phyloP scores from a whole-genome alignment of 495 filamentous ascomycete genomes.

The Lentithecium fluviatile region DNA sequence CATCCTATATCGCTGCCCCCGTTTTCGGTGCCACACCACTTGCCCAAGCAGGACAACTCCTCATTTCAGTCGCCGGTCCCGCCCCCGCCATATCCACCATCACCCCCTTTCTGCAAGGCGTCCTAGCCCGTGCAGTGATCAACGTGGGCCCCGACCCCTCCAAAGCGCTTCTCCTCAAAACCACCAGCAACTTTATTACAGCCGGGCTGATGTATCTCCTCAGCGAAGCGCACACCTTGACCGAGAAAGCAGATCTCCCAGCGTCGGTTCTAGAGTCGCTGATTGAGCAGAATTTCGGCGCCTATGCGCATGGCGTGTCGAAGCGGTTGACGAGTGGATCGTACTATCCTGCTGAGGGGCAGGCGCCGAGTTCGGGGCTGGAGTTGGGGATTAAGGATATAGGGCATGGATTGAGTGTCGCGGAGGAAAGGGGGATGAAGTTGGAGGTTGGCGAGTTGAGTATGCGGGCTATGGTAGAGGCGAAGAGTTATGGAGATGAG shows the following conservation, averaged over 20 bases:
- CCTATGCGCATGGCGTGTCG: conserved; percentile 40
- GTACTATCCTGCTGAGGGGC: conserved; percentile 12
- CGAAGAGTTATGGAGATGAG: conserved; percentile 11
- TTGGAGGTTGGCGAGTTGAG: conserved; percentile 20
- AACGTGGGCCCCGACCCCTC: conserved; percentile 38
- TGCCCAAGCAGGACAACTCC: conserved; percentile 43
- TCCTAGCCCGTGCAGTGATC: conserved; percentile 43
- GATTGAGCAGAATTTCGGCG: conserved; percentile 54
- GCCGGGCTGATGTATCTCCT: conserved; percentile 35
- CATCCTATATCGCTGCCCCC: conserved; percentile 32
- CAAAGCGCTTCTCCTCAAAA: conserved; percentile 36
- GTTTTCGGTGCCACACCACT: conserved; percentile 47
- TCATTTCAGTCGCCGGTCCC: conserved; percentile 44
- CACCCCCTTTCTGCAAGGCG: conserved; percentile 40
- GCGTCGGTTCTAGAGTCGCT: conserved; percentile 51
- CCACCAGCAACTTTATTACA: conserved; percentile 23
- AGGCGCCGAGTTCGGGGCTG: conserved; percentile 10
- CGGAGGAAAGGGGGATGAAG: conserved; percentile 10
- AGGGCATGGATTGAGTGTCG: conserved; percentile 13
- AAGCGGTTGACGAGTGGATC: conserved; percentile 14
- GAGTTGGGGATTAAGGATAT: conserved; percentile 27
- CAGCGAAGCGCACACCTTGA: conserved; percentile 56
- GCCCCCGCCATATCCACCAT: conserved; percentile 35
- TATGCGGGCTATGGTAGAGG: conserved; percentile 14
- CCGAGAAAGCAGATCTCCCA: conserved; percentile 56